Evolutionary conservation across 2,329 filamentous ascomycete genomes (phyloP), one percentile per base, ranked within the genome.

Genomic region (Fusarium pseudograminearum): DNA sequence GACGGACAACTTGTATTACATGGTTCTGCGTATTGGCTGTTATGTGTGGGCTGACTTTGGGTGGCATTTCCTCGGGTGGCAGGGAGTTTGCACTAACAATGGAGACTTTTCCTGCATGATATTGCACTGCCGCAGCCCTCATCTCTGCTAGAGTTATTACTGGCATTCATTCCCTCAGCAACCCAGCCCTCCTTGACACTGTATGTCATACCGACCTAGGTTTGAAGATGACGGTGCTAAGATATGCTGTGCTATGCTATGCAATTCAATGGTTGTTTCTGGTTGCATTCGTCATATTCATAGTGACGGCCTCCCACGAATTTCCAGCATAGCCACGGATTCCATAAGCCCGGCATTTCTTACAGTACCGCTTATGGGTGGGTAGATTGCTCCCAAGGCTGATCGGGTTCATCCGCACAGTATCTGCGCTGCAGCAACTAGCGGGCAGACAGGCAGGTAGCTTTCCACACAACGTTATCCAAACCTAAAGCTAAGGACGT

Each of bases 301-400:
- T 14, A 61, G n/a, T 44, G 30, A 44, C 41, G 40, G 45, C 54
- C 40, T 67, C 53, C 44, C 26, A 33, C 14, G 18, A 52, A 28
- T 38, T 14, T 33, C 26, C 42, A 54, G 54, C 60, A 52, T 24
- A 24, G 38, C 54, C 54, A 40, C 38, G 40, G 12, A 40, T 22
- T 20, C n/a, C n/a, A n/a, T n/a, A 30, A 44, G 38, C 34, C 61
- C 57, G 67, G 67, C 53, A 70, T 67, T 67, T 70, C 53, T 30
- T 30, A 30, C 28, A 30, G 28, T 30, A 12, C 28, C 28, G 28
- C 28, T 30, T 44, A 44, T 44, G 22, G 22, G 24, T 57, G 59
- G 33, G 52, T 30, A 30, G 28, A 30, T 12, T 69, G 44, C 65
- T 66, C 59, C 54, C 67, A 70, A 70, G 67, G 67, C 62, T 70